A percentile compares a stretch with the other conserved stretches of the same genome.
phyloP scores from a whole-genome alignment of 1,139 yeast species.

The Meyerozyma elateridarum region DNA sequence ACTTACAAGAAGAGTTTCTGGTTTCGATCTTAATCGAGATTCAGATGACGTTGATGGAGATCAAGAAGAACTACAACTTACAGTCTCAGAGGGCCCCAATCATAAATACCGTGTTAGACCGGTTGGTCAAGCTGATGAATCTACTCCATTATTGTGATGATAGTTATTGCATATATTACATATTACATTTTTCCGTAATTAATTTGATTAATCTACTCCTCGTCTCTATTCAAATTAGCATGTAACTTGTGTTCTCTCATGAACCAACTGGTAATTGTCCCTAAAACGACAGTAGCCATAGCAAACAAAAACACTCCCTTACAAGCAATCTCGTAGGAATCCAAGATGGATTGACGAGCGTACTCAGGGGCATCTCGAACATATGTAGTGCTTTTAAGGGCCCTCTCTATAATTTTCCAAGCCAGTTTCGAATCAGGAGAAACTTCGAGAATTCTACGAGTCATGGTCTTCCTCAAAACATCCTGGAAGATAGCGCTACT shows the following conservation, averaged over 20 bases:
- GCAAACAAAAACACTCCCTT: constrained; percentile 51
- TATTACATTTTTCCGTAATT: too few relatives aligned
- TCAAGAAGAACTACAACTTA: not conserved
- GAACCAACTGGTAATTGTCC: constrained; percentile 31
- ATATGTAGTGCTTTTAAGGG: constrained; percentile 55
- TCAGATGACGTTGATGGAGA: constrained; percentile 6
- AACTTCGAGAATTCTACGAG: constrained; percentile 16
- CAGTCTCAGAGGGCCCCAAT: not conserved
- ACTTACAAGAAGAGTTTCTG: constrained; percentile 8
- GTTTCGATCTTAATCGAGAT: constrained; percentile 16
- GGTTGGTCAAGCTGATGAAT: not conserved
- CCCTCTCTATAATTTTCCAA: constrained; percentile 41
- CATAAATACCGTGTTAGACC: constrained; percentile 1
- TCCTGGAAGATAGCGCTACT: constrained; percentile 64
- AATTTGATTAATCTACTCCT: too few relatives aligned
- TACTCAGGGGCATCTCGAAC: constrained; percentile 45
- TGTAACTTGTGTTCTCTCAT: constrained; percentile 45
- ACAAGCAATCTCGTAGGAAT: constrained; percentile 47
- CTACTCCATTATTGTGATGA: not conserved
- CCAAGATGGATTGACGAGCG: constrained; percentile 40
- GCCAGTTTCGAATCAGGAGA: constrained; percentile 26
- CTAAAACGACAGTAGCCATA: constrained; percentile 31
- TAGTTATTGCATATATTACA: constrained; percentile 1
- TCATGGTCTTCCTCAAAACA: constrained; percentile 18
- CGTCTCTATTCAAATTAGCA: constrained; percentile 33